These are phyloP conservation scores for Myxozyma mucilagina DNA, from an alignment of 805 yeast genomes.

Conservation along the genomic window DNA sequence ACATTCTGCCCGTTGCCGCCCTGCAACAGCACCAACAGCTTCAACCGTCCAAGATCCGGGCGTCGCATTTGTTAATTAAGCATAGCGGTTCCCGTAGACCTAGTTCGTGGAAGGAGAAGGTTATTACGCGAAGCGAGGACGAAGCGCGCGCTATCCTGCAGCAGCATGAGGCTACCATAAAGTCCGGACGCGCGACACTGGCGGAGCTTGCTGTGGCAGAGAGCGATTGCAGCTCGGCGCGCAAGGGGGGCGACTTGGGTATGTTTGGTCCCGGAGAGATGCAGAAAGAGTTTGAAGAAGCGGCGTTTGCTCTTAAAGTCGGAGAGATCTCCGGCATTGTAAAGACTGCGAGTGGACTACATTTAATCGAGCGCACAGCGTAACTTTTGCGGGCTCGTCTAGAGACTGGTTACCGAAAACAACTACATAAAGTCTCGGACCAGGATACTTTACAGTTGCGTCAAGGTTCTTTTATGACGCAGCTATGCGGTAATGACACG, in stretches of 20 bases:
- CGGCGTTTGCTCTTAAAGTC: slow-evolving; percentile 74
- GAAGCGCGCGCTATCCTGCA: slow-evolving; percentile 69
- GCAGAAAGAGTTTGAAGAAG: slow-evolving; percentile 94
- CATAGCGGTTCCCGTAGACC: slow-evolving; percentile 86
- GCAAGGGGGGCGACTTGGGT: slow-evolving; percentile 91
- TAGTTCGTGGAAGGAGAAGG: slow-evolving; percentile 80
- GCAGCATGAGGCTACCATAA: slow-evolving; percentile 57
- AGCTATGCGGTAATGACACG: no score
- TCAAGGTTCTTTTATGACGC: no score
- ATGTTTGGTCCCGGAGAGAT: slow-evolving; percentile 84
- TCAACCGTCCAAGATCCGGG: slow-evolving; percentile 70
- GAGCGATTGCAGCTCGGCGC: slow-evolving; percentile 85
- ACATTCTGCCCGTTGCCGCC: slow-evolving; percentile 33
- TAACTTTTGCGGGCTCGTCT: no score
- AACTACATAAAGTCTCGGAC: no score
- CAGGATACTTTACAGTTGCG: no score
- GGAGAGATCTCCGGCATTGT: slow-evolving; percentile 83
- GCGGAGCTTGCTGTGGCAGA: slow-evolving; percentile 75
- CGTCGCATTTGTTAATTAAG: slow-evolving; percentile 79
- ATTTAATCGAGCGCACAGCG: slow-evolving; percentile 81
- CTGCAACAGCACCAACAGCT: slow-evolving; percentile 36
- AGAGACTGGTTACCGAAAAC: no score
- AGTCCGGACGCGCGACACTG: slow-evolving; percentile 64
- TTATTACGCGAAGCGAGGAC: slow-evolving; percentile 75
- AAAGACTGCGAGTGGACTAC: slow-evolving; percentile 90